phyloP scores from a whole-genome alignment of 441 rosid species.

The Arabidopsis hybrid region DNA sequence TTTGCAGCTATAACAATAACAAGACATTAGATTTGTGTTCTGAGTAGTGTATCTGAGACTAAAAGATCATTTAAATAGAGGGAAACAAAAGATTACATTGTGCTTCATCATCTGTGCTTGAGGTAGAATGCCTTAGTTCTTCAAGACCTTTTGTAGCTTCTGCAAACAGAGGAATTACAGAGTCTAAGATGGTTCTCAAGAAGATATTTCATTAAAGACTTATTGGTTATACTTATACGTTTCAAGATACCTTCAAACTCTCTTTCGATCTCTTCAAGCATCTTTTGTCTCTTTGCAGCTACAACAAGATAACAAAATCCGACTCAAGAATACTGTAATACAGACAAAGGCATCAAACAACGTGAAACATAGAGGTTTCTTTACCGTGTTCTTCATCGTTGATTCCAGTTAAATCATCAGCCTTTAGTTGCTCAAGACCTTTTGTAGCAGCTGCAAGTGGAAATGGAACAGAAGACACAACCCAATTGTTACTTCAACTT shows the following conservation, averaged over 20 bases:
- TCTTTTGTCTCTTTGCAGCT: conserved; percentile 40
- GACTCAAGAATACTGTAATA: conserved; percentile 11
- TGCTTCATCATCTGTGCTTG: conserved; percentile 40
- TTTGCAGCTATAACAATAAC: conserved; percentile 28
- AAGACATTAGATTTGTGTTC: conserved; percentile 7
- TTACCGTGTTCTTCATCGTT: conserved; percentile 40
- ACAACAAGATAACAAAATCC: conserved; percentile 19
- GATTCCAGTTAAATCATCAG: conserved; percentile 30
- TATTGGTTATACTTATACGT: not conserved
- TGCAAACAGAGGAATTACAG: conserved; percentile 34
- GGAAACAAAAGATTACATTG: conserved; percentile 9
- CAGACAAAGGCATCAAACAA: conserved; percentile 15
- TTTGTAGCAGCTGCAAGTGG: conserved; percentile 41
- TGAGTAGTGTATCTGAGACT: not conserved
- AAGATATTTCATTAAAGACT: not conserved
- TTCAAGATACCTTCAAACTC: conserved; percentile 43
- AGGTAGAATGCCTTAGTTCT: conserved; percentile 34
- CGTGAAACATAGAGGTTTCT: not conserved
- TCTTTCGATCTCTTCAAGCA: conserved; percentile 44
- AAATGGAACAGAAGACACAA: conserved; percentile 7
- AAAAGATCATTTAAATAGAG: not conserved
- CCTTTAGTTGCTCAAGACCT: conserved; percentile 30
- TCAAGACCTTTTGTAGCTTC: conserved; percentile 48
- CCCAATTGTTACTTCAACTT: not conserved
- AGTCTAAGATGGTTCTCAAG: conserved; percentile 15